These are phyloP conservation scores for Boletellus ananiceps DNA, from an alignment of 768 basidiomycete genomes.

Conservation along the genomic window DNA sequence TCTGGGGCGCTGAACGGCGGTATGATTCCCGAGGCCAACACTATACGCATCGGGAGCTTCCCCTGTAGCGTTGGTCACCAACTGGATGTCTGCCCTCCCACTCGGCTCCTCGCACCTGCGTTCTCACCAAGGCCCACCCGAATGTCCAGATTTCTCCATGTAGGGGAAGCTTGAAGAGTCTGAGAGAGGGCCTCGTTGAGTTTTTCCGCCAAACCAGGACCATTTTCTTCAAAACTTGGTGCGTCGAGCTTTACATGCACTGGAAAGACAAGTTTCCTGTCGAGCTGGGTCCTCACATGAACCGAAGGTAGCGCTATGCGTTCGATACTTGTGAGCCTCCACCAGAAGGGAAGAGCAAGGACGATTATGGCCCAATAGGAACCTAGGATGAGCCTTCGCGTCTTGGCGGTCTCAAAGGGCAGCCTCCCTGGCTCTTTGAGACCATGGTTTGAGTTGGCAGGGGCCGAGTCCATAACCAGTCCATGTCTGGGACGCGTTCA, in stretches of 20 bases:
- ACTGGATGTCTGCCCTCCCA: background rate
- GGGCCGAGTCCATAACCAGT: slow-evolving; percentile 21
- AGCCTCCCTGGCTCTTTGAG: slow-evolving; percentile 46
- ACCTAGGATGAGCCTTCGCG: slow-evolving; percentile 57
- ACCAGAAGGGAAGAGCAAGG: slow-evolving; percentile 86
- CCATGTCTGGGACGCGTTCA: slow-evolving; percentile 8
- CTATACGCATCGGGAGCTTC: slow-evolving; percentile 18
- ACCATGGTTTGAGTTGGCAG: slow-evolving; percentile 15
- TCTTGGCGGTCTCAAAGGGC: slow-evolving; percentile 46
- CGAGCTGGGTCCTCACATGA: slow-evolving; percentile 51
- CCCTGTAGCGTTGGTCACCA: slow-evolving; percentile 13
- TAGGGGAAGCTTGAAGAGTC: slow-evolving; percentile 15
- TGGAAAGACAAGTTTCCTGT: slow-evolving; percentile 43
- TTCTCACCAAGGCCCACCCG: slow-evolving; percentile 23
- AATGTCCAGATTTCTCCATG: slow-evolving; percentile 45
- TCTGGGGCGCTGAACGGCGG: slow-evolving; percentile 19
- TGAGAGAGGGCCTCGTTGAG: slow-evolving; percentile 22
- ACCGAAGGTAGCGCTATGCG: slow-evolving; percentile 66
- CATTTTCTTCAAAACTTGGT: slow-evolving; percentile 12
- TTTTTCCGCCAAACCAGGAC: slow-evolving; percentile 24
- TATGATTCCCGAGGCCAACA: slow-evolving; percentile 21
- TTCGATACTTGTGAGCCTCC: slow-evolving; percentile 87
- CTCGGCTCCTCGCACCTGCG: slow-evolving; percentile 33
- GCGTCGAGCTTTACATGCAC: slow-evolving; percentile 37
- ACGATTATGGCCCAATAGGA: slow-evolving; percentile 79